These are phyloP conservation scores for Ophiostoma himal-ulmi DNA, from an alignment of 2,329 filamentous ascomycete species.

Conservation along the genomic window DNA sequence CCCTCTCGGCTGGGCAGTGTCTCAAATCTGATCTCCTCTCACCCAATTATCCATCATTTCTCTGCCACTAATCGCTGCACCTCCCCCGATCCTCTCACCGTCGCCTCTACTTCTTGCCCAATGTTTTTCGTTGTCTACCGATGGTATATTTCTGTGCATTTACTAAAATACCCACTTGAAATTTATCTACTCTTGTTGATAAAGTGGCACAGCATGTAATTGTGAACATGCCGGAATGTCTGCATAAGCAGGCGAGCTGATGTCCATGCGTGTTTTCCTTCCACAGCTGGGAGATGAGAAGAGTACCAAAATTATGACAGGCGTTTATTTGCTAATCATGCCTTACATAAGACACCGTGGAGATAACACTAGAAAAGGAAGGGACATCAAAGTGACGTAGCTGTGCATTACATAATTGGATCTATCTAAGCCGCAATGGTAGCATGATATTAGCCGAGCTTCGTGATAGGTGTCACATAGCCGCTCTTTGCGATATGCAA, in stretches of 20 bases:
- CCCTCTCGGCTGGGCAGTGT: background rate
- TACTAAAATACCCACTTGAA: no score
- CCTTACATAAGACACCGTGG: background rate
- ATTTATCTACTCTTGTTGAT: no score
- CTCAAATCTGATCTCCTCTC: background rate
- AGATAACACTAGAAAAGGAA: background rate
- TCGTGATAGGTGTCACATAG: background rate
- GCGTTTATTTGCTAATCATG: no score
- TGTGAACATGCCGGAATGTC: no score
- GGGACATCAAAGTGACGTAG: background rate
- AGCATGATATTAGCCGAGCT: background rate
- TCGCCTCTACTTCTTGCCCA: background rate
- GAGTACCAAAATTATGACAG: no score
- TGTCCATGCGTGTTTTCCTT: no score
- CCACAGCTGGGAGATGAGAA: no score
- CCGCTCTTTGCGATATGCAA: background rate
- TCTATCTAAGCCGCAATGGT: background rate
- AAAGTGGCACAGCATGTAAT: no score
- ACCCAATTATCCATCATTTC: background rate
- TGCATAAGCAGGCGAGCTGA: no score
- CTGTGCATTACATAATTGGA: background rate
- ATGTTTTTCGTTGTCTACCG: no score
- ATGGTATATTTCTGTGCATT: no score
- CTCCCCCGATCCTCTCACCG: background rate
- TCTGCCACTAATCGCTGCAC: background rate